Conservation (phyloP, 192 early-diverging fungal species). For the Spinellus fusiger region DNA sequence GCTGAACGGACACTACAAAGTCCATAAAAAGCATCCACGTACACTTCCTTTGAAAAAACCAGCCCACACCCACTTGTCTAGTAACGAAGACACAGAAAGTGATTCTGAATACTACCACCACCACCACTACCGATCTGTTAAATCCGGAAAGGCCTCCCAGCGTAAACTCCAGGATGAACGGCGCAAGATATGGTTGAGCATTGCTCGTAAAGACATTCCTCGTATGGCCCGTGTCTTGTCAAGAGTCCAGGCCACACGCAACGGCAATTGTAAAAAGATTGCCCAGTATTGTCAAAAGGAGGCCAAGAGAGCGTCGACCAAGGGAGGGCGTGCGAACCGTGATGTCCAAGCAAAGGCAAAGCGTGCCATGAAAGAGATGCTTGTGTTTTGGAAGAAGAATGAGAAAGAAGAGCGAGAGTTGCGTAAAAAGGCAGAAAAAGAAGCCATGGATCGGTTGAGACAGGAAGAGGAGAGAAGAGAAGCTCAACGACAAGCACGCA, state of each 20-base stretch:
- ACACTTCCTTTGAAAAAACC: too few relatives aligned
- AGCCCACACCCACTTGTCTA: too few relatives aligned
- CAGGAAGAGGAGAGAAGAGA: constrained; percentile 83
- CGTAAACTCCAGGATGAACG: constrained; percentile 20
- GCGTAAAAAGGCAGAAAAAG: constrained; percentile 83
- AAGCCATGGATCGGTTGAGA: constrained; percentile 69
- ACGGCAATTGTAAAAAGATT: constrained; percentile 64
- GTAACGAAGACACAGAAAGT: neutral
- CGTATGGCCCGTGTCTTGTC: constrained; percentile 44
- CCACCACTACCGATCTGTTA: too few relatives aligned
- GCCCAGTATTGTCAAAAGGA: constrained; percentile 71
- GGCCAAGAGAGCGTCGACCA: constrained; percentile 48
- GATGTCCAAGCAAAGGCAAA: constrained; percentile 59
- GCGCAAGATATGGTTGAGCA: constrained; percentile 15
- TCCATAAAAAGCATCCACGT: too few relatives aligned
- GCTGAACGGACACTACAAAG: too few relatives aligned
- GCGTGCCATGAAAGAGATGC: constrained; percentile 68
- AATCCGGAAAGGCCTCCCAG: neutral
- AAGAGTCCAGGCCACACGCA: constrained; percentile 34
- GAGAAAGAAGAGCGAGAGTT: constrained; percentile 86
- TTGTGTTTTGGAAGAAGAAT: constrained; percentile 88
- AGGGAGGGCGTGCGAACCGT: constrained; percentile 48
- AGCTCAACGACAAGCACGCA: constrained; percentile 73
- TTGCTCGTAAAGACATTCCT: constrained; percentile 15
- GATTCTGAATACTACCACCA: constrained; percentile 3